Percentiles rank a stretch among this genome's conserved stretches.
These are phyloP conservation scores for Phylloporus sp. DNA, from an alignment of 1,284 basidiomycete genomes.

Conservation along the genomic window DNA sequence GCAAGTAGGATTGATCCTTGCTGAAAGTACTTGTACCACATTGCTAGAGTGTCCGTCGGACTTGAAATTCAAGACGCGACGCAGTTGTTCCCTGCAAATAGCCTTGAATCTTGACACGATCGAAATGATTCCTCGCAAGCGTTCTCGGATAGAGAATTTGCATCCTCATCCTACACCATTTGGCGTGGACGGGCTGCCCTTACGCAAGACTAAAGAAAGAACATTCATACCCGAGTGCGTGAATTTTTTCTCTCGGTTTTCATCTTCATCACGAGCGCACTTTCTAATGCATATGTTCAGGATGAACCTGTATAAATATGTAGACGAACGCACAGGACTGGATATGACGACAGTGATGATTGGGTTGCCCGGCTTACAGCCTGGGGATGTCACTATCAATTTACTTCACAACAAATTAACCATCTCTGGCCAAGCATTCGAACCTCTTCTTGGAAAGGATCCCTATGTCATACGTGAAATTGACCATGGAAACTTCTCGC, in stretches of 20 bases:
- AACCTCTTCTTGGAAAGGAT: not conserved
- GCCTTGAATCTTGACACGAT: too few relatives aligned
- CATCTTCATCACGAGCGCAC: not conserved
- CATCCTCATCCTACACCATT: too few relatives aligned
- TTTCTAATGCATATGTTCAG: not conserved
- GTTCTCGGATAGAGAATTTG: too few relatives aligned
- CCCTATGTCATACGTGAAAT: not conserved
- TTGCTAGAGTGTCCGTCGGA: too few relatives aligned
- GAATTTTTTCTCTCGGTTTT: not conserved
- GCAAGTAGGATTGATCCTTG: too few relatives aligned
- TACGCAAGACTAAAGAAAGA: not conserved
- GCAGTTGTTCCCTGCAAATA: too few relatives aligned
- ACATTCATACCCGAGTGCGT: not conserved
- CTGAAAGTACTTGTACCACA: too few relatives aligned
- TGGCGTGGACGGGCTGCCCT: too few relatives aligned
- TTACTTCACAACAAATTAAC: slow-evolving; percentile 1
- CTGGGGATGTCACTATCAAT: not conserved
- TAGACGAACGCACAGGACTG: too few relatives aligned
- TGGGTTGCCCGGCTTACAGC: not conserved
- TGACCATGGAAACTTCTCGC: not conserved
- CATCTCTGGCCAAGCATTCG: not conserved
- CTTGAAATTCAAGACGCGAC: too few relatives aligned
- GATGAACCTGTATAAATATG: not conserved
- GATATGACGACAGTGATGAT: not conserved
- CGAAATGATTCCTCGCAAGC: too few relatives aligned